Conservation (phyloP, 305 asterid genomes). For the Solanum hybrid region DNA sequence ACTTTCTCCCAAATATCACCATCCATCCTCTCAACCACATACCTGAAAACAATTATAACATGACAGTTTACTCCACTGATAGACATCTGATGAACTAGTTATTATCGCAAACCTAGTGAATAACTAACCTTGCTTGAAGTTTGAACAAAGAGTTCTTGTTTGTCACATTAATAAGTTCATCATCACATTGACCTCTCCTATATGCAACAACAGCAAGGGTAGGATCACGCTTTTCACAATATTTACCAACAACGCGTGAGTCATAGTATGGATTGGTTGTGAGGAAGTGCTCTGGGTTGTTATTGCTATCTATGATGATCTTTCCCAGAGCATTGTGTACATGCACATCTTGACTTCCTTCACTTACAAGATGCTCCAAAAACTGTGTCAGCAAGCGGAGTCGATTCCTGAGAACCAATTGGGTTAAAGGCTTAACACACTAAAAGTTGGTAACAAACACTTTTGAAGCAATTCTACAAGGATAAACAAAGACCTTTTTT, state of each 20-base stretch:
- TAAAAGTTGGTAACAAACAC: neutral
- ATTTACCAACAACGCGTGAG: conserved; percentile 97
- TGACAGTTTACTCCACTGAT: neutral
- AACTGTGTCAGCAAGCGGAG: conserved; percentile 96
- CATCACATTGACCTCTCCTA: conserved; percentile 96
- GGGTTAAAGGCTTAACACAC: neutral
- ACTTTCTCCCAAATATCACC: conserved; percentile 95
- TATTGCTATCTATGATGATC: conserved; percentile 95
- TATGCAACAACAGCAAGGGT: conserved; percentile 99
- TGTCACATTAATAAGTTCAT: conserved; percentile 91
- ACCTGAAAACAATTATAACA: conserved; percentile 32
- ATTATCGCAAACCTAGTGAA: neutral
- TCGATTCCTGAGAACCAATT: conserved; percentile 64
- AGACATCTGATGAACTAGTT: neutral
- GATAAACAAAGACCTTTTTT: conserved; percentile 55
- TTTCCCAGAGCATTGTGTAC: conserved; percentile 99
- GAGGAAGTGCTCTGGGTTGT: conserved; percentile 97
- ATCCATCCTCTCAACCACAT: conserved; percentile 98
- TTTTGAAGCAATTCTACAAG: conserved; percentile 3
- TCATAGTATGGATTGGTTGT: conserved; percentile 98
- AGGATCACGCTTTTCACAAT: conserved; percentile 99
- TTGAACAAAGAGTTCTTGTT: conserved; percentile 93
- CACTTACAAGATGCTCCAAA: conserved; percentile 99
- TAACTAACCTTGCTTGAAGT: conserved; percentile 88
- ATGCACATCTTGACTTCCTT: conserved; percentile 99